phyloP scores from a whole-genome alignment of 352 stramenopile genomes.

The Pythium chondricola region DNA sequence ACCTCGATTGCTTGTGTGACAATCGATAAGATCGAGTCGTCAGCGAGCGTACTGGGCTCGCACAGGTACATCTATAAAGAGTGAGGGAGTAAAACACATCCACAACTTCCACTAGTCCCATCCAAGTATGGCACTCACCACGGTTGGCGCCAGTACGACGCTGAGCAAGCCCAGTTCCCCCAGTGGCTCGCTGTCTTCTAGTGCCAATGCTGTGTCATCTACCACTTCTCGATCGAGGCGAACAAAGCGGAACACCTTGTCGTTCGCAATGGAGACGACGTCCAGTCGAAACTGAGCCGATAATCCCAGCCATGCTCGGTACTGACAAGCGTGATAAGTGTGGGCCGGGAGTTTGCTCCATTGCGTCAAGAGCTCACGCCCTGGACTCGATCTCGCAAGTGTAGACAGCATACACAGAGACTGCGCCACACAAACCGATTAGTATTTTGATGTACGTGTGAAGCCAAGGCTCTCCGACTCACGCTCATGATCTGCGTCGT shows the following conservation, averaged over 20 bases:
- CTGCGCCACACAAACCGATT: not conserved
- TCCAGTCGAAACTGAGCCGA: slow-evolving; percentile 6
- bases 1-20: too few relatives aligned
- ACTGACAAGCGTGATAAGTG: slow-evolving; percentile 2
- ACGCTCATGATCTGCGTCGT: not conserved
- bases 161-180: slow-evolving; percentile 5
- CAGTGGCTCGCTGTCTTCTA: slow-evolving; percentile 11
- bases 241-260: slow-evolving; percentile 1
- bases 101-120: too few relatives aligned
- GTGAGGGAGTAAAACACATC: too few relatives aligned
- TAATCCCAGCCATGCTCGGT: slow-evolving; percentile 4
- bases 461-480: not conserved
- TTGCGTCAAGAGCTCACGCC: not conserved
- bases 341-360: slow-evolving; percentile 14
- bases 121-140: too few relatives aligned
- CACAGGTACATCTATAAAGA: too few relatives aligned
- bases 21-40: too few relatives aligned
- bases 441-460: not conserved
- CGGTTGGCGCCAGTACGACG: slow-evolving; percentile 2
- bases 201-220: not conserved
- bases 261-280: not conserved
- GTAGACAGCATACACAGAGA: slow-evolving; percentile 1
- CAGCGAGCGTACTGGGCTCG: too few relatives aligned
- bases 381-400: not conserved
- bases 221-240: not conserved